These are phyloP conservation scores for Myxozyma melibiosi DNA, from an alignment of 805 yeast genomes.

Conservation along the genomic window DNA sequence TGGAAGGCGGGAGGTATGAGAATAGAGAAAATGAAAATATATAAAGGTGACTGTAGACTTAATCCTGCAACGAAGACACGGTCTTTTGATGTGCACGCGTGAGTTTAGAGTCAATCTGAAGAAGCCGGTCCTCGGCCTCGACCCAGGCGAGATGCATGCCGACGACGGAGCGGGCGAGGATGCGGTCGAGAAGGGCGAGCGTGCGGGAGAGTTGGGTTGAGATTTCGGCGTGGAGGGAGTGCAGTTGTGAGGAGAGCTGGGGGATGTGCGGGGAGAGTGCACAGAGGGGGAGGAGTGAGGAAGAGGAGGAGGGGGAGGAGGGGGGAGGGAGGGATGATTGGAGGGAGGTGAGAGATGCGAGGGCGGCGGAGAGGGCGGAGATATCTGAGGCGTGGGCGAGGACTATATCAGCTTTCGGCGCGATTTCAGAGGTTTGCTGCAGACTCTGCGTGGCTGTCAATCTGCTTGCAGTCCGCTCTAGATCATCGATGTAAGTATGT, in stretches of 20 bases:
- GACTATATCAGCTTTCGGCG: constrained; percentile 1
- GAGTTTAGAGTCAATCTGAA: constrained; percentile 8
- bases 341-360: constrained; percentile 8
- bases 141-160: constrained; percentile 27
- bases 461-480: not conserved
- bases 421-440: not conserved
- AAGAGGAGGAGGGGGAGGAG: not conserved
- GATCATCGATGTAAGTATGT: not conserved
- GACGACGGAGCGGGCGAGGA: constrained; percentile 18
- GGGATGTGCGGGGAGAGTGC: not conserved
- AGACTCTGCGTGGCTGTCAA: no score
- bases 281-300: not conserved
- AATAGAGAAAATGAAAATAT: no score
- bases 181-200: constrained; percentile 18
- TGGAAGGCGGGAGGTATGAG: no score
- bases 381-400: constrained; percentile 22
- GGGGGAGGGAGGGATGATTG: constrained; percentile 1
- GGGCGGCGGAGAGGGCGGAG: constrained; percentile 10
- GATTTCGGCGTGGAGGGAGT: not conserved
- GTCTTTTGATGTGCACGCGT: not conserved
- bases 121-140: constrained; percentile 19
- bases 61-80: no score
- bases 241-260: not conserved
- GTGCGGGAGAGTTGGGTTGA: constrained; percentile 10
- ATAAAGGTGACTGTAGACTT: no score